phyloP scores from a whole-genome alignment of 441 rosid species.

The Populus trichocarpa region DNA sequence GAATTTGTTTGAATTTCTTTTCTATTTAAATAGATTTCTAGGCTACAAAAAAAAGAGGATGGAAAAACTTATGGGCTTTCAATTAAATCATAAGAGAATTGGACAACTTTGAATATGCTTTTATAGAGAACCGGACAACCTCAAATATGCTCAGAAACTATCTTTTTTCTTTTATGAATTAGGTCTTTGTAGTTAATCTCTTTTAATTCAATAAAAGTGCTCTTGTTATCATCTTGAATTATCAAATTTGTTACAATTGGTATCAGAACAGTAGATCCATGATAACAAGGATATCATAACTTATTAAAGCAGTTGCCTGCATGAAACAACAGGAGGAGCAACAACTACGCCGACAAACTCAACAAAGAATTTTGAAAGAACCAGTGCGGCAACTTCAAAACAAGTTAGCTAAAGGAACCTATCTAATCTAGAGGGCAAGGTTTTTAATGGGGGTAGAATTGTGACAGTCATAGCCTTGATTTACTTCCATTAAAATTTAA shows the following conservation, averaged over 20 bases:
- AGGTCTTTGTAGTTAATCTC: background rate
- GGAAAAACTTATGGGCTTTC: background rate
- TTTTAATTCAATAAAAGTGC: background rate
- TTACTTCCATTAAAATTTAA: background rate
- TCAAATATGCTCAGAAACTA: background rate
- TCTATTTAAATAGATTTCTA: background rate
- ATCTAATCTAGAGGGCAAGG: background rate
- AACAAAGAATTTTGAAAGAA: no score
- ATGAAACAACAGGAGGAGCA: no score
- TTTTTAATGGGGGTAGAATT: background rate
- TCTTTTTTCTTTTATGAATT: background rate
- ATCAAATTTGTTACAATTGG: background rate
- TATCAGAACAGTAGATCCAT: no score
- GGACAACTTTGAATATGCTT: background rate
- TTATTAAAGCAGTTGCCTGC: background rate
- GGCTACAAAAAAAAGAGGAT: background rate
- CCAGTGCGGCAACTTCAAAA: no score
- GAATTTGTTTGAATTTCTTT: background rate
- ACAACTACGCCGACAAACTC: no score
- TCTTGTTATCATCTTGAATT: background rate
- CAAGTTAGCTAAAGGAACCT: background rate
- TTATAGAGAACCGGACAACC: background rate
- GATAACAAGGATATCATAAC: background rate
- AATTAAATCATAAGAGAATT: background rate
- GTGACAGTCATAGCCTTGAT: background rate